Evolutionary conservation across 768 basidiomycete genomes (phyloP).

Genomic region (Pseudohyphozyma bogoriensis): DNA sequence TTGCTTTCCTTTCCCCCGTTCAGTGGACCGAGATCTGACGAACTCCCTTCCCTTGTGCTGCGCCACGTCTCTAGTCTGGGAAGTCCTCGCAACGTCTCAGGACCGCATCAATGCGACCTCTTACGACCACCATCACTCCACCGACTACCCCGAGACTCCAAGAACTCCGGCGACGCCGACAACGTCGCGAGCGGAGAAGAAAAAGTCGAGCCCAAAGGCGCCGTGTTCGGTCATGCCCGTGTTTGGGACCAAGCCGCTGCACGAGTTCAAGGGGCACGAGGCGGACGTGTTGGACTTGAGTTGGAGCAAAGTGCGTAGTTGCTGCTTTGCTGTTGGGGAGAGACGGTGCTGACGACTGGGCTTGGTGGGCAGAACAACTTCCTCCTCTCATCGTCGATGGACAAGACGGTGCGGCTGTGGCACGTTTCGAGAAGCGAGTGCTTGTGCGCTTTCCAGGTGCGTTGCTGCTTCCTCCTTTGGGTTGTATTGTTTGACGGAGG

Average conservation of each 20-base stretch:
- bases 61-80: constrained; percentile 22
- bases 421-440: constrained; percentile 31
- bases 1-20: background rate
- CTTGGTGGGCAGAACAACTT: constrained; percentile 31
- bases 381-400: constrained; percentile 33
- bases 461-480: background rate
- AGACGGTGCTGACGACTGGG: background rate
- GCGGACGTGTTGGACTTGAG: constrained; percentile 33
- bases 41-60: background rate
- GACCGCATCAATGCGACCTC: background rate
- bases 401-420: constrained; percentile 35
- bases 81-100: constrained; percentile 21
- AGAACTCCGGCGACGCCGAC: background rate
- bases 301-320: constrained; percentile 33
- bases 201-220: background rate
- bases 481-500: background rate
- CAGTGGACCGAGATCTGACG: background rate
- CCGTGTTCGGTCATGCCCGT: constrained; percentile 19
- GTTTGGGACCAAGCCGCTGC: constrained; percentile 25
- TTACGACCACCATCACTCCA: background rate
- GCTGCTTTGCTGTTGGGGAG: no score
- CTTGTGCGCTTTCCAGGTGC: constrained; percentile 30
- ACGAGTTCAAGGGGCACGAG: constrained; percentile 30
- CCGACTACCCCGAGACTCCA: background rate
- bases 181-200: background rate